Conservation (phyloP, 164 flowering plant species). For the Nymphaea colorata region DNA sequence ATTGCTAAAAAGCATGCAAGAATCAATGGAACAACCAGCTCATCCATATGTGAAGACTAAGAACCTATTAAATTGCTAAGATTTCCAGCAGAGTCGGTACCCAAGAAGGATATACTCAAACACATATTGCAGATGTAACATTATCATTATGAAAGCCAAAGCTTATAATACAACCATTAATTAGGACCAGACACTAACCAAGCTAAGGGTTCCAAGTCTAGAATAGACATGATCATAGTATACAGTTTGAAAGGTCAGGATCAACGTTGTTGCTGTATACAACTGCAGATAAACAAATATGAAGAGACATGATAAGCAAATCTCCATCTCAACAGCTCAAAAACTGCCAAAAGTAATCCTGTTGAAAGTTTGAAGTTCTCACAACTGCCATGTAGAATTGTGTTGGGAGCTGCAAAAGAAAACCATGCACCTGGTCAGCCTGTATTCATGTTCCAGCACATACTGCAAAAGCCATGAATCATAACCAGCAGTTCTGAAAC, state of each 20-base stretch:
- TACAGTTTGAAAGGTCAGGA: constrained; percentile 39
- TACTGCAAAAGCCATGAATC: too few relatives aligned
- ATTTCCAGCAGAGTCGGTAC: too few relatives aligned
- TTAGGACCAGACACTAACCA: constrained; percentile 9
- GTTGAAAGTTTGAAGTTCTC: constrained; percentile 8
- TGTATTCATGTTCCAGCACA: too few relatives aligned
- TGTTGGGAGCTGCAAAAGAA: constrained; percentile 68
- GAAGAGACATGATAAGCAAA: background rate
- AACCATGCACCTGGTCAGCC: constrained; percentile 3
- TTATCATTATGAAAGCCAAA: background rate
- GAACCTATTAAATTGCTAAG: too few relatives aligned
- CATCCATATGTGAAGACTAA: too few relatives aligned
- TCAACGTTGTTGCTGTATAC: constrained; percentile 37
- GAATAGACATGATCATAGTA: constrained; percentile 54
- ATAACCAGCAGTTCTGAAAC: too few relatives aligned
- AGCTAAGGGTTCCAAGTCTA: constrained; percentile 15
- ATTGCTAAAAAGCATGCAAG: too few relatives aligned
- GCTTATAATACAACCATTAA: too few relatives aligned
- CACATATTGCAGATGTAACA: background rate
- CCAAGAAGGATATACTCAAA: too few relatives aligned
- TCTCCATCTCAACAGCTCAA: background rate
- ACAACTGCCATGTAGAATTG: constrained; percentile 71
- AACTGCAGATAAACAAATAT: constrained; percentile 27
- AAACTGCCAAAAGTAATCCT: background rate
- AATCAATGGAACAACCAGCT: too few relatives aligned